Evolutionary conservation across 1,284 basidiomycete species (phyloP).

Genomic region (Pulveroboletus sp.): DNA sequence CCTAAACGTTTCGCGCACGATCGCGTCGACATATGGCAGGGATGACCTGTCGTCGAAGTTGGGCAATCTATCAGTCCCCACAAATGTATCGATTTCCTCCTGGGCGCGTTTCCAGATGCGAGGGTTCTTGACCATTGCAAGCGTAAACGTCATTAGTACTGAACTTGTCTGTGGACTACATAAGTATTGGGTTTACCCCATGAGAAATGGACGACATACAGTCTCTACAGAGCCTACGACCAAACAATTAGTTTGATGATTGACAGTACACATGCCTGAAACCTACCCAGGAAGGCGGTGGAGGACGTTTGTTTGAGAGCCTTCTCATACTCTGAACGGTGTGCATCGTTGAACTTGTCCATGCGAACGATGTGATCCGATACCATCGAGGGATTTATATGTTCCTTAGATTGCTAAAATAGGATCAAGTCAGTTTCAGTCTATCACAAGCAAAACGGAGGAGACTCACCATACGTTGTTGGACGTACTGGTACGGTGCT

Average conservation of each 20-base stretch:
- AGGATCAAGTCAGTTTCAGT: neutral
- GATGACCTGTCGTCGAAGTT: constrained; percentile 40
- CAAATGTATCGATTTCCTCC: constrained; percentile 41
- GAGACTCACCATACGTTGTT: constrained; percentile 15
- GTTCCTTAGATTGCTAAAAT: constrained; percentile 12
- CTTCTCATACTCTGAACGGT: constrained; percentile 17
- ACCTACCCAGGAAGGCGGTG: constrained; percentile 27
- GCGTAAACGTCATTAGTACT: constrained; percentile 28
- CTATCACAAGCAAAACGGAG: too few relatives aligned
- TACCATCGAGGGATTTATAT: constrained; percentile 21
- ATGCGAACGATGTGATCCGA: constrained; percentile 24
- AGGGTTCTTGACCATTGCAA: constrained; percentile 41
- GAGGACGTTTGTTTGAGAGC: constrained; percentile 22
- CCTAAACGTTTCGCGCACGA: constrained; percentile 42
- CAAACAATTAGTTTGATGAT: neutral
- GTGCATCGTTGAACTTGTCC: constrained; percentile 11
- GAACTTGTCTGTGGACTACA: constrained; percentile 13
- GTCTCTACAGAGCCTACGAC: constrained; percentile 23
- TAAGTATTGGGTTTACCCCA: neutral
- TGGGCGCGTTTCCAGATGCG: constrained; percentile 38
- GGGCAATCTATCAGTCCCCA: constrained; percentile 42
- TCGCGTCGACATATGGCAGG: constrained; percentile 42
- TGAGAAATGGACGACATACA: constrained; percentile 10
- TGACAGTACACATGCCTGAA: neutral
- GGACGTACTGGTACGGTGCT: constrained; percentile 21